Conservation (phyloP, 805 yeast species). For the Groenewaldozyma tartarivorans region DNA sequence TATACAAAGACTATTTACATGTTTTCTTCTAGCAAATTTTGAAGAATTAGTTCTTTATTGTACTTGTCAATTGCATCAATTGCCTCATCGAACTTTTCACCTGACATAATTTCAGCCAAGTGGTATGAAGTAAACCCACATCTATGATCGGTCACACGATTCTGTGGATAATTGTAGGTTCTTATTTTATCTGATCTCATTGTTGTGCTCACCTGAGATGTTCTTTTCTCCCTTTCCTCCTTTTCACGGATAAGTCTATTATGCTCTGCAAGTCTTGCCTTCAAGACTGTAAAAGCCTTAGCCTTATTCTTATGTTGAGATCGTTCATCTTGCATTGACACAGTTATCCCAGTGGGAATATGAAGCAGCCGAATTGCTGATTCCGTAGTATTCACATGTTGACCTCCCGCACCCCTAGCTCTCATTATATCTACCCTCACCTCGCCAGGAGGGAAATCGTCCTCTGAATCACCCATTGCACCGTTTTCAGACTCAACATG, state of each 20-base stretch:
- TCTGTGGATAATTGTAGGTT: conserved; percentile 89
- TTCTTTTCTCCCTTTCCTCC: conserved; percentile 56
- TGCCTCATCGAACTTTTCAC: conserved; percentile 46
- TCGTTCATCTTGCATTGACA: conserved; percentile 87
- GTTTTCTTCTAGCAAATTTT: conserved; percentile 25
- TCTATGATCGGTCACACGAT: conserved; percentile 88
- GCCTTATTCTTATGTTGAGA: conserved; percentile 94
- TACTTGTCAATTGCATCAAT: conserved; percentile 41
- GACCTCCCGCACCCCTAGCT: conserved; percentile 96
- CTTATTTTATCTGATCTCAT: conserved; percentile 89
- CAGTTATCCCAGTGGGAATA: conserved; percentile 81
- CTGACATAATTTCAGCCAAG: conserved; percentile 54
- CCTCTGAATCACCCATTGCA: conserved; percentile 41
- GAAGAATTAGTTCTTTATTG: conserved; percentile 39
- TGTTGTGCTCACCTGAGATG: conserved; percentile 78
- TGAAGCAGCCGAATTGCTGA: conserved; percentile 93
- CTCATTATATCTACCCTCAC: conserved; percentile 94
- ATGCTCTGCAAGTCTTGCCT: conserved; percentile 76
- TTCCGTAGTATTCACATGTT: conserved; percentile 95
- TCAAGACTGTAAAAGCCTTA: conserved; percentile 72
- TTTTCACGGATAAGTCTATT: conserved; percentile 58
- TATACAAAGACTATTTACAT: conserved; percentile 5
- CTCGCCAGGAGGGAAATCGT: conserved; percentile 77
- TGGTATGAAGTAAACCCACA: conserved; percentile 77
- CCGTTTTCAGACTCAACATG: conserved; percentile 33